Evolutionary conservation across 768 basidiomycete genomes (phyloP), one percentile per base, ranked within the genome.

Genomic region (Leucocoprinus birnbaumii): DNA sequence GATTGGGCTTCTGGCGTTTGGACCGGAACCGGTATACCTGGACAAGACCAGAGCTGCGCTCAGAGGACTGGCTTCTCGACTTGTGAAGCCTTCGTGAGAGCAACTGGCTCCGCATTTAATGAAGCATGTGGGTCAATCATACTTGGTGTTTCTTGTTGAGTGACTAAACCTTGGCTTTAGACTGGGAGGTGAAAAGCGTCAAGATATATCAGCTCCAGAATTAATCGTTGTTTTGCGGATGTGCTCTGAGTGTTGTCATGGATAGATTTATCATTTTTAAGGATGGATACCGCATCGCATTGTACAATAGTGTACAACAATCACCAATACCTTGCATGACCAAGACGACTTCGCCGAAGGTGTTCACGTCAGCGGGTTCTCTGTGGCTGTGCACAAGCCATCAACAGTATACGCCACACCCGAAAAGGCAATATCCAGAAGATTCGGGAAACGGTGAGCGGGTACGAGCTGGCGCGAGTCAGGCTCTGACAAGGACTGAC

Each of bases 1-100:
- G 90, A 95, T 61, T 98, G 94, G 94, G 93, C 94, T 10, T 83
- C 85, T 46, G 73, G 72, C 44, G 87, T 83, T n/a, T 98, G 94
- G 94, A 73, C 70, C 47, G 58, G 62, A 21, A 70, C 86, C 48
- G 91, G 91, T 26, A 79, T 87, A 51, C 90, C 89, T 16, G 94
- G 94, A 49, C 94, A 95, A 72, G 83, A 83, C 16, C 81, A 88
- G 67, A 93, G 89, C 67, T 98, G 94, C 63, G 90, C 91, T 14
- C 74, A 84, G 61, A 78, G 80, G 61, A 98, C 94, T 13, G 93
- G 92, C 38, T 85, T 84, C 68, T 73, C 87, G 22, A 89, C 87
- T 3, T 98, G 94, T 61, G 78, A 85, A 49, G 82, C 83, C 13
- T 98, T 85, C 66, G 86, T 97, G 24, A 76, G 76, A 58, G 81